These are phyloP conservation scores for Scutellaria barbata DNA, from an alignment of 257 asterid genomes.

Conservation along the genomic window DNA sequence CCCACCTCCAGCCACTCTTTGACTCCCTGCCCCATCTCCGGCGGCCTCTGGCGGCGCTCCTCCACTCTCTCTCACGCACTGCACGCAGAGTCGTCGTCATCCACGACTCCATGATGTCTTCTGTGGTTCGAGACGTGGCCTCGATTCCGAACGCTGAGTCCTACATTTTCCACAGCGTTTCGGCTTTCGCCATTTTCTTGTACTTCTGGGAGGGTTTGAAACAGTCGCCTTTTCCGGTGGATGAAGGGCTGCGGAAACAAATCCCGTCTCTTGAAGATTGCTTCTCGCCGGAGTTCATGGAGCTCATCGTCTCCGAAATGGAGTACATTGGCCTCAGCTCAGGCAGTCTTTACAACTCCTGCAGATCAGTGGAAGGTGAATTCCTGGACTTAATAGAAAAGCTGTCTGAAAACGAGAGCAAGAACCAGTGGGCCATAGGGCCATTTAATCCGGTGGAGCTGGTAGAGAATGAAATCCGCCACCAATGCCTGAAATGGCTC, in stretches of 20 bases:
- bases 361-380: constrained; percentile 49
- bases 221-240: constrained; percentile 37
- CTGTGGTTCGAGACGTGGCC: constrained; percentile 48
- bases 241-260: constrained; percentile 1
- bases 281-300: constrained; percentile 47
- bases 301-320: constrained; percentile 27
- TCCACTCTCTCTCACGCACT: constrained; percentile 32
- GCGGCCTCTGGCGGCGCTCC: constrained; percentile 43
- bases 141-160: constrained; percentile 45
- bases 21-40: constrained; percentile 47
- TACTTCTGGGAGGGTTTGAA: constrained; percentile 41
- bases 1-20: constrained; percentile 53
- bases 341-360: constrained; percentile 52
- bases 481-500: constrained; percentile 51
- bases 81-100: constrained; percentile 46
- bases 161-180: constrained; percentile 51
- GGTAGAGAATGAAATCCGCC: background rate
- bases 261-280: constrained; percentile 49
- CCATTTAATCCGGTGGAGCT: constrained; percentile 53
- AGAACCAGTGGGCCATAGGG: constrained; percentile 60
- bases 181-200: constrained; percentile 47
- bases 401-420: constrained; percentile 11
- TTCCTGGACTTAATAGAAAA: constrained; percentile 41
- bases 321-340: constrained; percentile 19
- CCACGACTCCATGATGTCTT: constrained; percentile 61